phyloP scores from a whole-genome alignment of 768 basidiomycete genomes.

The Collybia nuda region DNA sequence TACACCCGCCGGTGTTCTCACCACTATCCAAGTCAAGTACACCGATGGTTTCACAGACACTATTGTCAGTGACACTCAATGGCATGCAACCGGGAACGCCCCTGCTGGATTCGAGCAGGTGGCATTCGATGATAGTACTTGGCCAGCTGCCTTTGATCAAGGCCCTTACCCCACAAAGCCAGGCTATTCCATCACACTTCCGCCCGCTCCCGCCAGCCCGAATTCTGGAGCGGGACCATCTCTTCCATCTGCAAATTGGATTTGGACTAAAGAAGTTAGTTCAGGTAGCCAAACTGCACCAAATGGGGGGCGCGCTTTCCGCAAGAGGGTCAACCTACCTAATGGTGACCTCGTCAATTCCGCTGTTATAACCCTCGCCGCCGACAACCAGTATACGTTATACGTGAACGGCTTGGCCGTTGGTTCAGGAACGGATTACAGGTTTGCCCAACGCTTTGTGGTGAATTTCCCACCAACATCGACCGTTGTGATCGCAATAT shows the following conservation, averaged over 20 bases:
- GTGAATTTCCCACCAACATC: conserved; percentile 14
- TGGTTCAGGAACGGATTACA: conserved; percentile 18
- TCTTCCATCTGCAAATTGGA: conserved; percentile 24
- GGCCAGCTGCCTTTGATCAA: conserved; percentile 25
- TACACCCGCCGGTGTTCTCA: conserved; percentile 27
- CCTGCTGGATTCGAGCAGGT: conserved; percentile 27
- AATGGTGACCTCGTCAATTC: conserved; percentile 18
- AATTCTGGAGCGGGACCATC: conserved; percentile 15
- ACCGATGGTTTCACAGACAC: conserved; percentile 27
- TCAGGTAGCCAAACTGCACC: conserved; percentile 18
- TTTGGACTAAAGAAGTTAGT: conserved; percentile 30
- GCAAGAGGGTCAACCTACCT: conserved; percentile 22
- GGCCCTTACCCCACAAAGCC: conserved; percentile 12
- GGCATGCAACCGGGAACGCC: conserved; percentile 23
- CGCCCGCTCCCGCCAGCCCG: conserved; percentile 10
- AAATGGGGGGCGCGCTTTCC: conserved; percentile 26
- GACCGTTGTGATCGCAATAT: conserved; percentile 19
- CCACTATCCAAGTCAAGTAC: conserved; percentile 28
- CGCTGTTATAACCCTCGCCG: conserved; percentile 22
- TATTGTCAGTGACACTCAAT: conserved; percentile 28
- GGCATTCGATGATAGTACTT: conserved; percentile 27
- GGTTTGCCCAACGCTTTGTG: conserved; percentile 15
- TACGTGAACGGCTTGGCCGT: conserved; percentile 27
- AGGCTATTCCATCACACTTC: conserved; percentile 9
- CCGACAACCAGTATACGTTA: conserved; percentile 25